Evolutionary conservation across 768 basidiomycete genomes (phyloP).

Genomic region (Phlegmacium glaucopus): DNA sequence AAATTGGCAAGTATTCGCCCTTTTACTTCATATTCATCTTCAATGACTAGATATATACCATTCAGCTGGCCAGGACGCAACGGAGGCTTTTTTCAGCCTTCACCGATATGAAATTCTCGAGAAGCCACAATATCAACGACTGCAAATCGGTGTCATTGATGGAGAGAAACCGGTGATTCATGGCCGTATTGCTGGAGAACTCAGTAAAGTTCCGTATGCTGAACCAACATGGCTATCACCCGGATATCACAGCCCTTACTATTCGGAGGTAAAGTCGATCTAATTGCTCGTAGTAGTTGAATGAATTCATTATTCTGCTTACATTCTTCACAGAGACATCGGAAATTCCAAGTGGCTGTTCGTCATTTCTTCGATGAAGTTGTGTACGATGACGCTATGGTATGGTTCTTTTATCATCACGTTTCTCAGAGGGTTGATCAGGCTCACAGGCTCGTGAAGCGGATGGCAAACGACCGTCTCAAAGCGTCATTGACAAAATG

Average conservation of each 20-base stretch:
- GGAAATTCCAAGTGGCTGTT: conserved; percentile 53
- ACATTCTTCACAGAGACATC: conserved; percentile 44
- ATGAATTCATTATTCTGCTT: background rate
- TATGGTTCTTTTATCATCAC: conserved; percentile 2
- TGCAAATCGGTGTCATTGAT: conserved; percentile 70
- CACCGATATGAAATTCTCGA: conserved; percentile 83
- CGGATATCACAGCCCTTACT: conserved; percentile 74
- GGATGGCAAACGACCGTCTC: conserved; percentile 81
- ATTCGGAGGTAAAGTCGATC: conserved; percentile 53
- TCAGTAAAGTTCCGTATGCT: conserved; percentile 80
- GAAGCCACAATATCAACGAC: conserved; percentile 68
- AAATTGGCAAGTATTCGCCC: conserved; percentile 50
- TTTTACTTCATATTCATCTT: background rate
- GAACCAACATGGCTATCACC: conserved; percentile 79
- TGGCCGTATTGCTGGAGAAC: conserved; percentile 46
- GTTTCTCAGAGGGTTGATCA: background rate
- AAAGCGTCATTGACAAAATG: conserved; percentile 81
- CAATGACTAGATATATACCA: background rate
- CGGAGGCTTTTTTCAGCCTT: conserved; percentile 84
- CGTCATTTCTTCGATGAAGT: conserved; percentile 72
- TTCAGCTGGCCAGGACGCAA: conserved; percentile 40
- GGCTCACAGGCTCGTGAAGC: conserved; percentile 54
- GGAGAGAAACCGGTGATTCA: conserved; percentile 58
- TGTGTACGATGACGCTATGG: conserved; percentile 46
- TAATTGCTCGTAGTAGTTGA: background rate